phyloP scores from a whole-genome alignment of 2,329 filamentous ascomycete genomes.

The Aspergillus udagawae region DNA sequence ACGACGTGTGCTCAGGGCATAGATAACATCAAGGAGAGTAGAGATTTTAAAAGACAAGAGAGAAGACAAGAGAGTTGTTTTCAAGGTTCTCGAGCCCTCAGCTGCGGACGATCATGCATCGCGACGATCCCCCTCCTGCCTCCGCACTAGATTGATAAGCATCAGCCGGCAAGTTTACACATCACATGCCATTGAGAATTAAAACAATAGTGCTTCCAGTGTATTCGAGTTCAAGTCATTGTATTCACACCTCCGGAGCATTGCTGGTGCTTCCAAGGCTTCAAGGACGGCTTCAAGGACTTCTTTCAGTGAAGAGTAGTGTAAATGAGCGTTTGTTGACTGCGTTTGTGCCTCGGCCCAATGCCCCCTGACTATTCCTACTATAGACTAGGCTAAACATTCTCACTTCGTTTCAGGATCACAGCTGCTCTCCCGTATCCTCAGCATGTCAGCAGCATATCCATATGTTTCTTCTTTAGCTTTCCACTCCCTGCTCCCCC shows the following conservation, averaged over 20 bases:
- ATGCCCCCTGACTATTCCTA: neutral
- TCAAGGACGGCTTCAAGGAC: neutral
- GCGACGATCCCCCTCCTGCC: neutral
- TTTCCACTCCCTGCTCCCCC: neutral
- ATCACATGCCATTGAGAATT: neutral
- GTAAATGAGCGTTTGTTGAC: neutral
- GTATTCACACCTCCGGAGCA: neutral
- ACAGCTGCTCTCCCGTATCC: neutral
- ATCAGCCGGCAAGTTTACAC: neutral
- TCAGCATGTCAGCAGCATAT: neutral
- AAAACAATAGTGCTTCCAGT: neutral
- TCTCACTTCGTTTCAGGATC: too few species aligned
- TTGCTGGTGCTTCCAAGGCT: neutral
- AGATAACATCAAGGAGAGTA: neutral
- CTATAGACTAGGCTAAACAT: too few species aligned
- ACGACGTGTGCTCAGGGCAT: neutral
- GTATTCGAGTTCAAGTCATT: neutral
- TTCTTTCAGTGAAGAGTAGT: neutral
- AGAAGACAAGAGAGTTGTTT: neutral
- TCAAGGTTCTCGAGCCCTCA: neutral
- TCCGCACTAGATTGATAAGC: too few species aligned
- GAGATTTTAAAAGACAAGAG: neutral
- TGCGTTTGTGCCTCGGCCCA: neutral
- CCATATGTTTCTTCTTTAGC: constrained; percentile 8
- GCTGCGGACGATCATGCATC: neutral